Percentiles rank a stretch among this genome's conserved stretches.
phyloP scores from a whole-genome alignment of 345 rosid species.

The Eucalyptus pauciflora region DNA sequence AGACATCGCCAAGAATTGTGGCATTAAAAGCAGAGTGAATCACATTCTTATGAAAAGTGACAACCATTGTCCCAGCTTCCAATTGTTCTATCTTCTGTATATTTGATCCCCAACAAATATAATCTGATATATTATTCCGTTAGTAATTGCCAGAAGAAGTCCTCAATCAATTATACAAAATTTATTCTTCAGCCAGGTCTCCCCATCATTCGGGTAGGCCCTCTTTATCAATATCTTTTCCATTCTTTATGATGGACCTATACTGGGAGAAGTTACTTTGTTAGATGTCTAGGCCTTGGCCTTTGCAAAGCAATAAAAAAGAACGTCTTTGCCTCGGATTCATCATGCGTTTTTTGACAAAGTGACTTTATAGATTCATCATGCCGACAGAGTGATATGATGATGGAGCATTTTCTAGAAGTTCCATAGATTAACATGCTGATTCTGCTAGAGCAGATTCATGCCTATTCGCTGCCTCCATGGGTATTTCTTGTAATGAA shows the following conservation, averaged over 20 bases:
- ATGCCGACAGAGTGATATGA: not conserved
- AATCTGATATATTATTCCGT: not conserved
- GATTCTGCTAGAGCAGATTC: not conserved
- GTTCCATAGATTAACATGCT: not conserved
- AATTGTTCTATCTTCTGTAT: not conserved
- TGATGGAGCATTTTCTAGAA: not conserved
- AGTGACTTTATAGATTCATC: not conserved
- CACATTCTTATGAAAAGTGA: not conserved
- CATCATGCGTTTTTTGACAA: not conserved
- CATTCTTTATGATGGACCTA: not conserved
- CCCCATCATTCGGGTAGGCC: not conserved
- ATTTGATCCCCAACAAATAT: not conserved
- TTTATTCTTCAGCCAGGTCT: not conserved
- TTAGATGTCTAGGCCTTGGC: not conserved
- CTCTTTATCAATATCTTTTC: not conserved
- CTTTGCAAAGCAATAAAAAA: not conserved
- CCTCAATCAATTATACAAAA: not conserved
- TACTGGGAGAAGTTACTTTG: not conserved
- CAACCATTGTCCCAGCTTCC: not conserved
- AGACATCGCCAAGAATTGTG: not conserved
- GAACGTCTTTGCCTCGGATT: not conserved
- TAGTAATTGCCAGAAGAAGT: not conserved
- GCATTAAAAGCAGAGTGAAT: not conserved
- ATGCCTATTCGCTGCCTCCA: not conserved
- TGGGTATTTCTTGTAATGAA: not conserved